phyloP scores from a whole-genome alignment of 305 asterid species.

The Solanum chacoense region DNA sequence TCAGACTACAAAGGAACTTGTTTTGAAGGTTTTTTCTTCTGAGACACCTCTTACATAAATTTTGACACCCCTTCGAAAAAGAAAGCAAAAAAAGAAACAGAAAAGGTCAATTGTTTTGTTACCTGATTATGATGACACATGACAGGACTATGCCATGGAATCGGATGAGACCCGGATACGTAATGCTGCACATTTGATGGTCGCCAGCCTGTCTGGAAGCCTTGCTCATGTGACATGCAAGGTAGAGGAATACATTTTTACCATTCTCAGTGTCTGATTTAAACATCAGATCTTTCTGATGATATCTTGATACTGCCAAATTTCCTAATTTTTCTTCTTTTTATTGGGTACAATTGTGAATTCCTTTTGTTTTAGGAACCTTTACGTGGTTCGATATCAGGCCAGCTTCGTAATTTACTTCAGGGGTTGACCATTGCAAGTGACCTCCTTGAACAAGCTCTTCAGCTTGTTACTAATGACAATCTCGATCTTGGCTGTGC shows the following conservation, averaged over 20 bases:
- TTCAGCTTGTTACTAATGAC: slow-evolving; percentile 85
- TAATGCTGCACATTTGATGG: slow-evolving; percentile 98
- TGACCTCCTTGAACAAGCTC: slow-evolving; percentile 78
- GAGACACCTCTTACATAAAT: not conserved
- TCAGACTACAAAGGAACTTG: slow-evolving; percentile 96
- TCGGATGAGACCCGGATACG: slow-evolving; percentile 86
- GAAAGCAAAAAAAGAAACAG: not conserved
- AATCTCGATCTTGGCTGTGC: slow-evolving; percentile 99
- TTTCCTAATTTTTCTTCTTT: not conserved
- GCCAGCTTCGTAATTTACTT: slow-evolving; percentile 74
- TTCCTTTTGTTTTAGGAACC: slow-evolving; percentile 53
- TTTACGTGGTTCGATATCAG: slow-evolving; percentile 73
- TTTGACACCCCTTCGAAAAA: not conserved
- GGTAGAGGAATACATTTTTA: slow-evolving; percentile 31
- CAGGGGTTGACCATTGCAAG: slow-evolving; percentile 47
- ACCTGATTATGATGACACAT: not conserved
- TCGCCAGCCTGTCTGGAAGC: slow-evolving; percentile 97
- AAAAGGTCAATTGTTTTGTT: not conserved
- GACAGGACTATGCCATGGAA: slow-evolving; percentile 95
- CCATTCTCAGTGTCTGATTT: not conserved
- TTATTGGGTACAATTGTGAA: not conserved
- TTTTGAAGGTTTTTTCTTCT: slow-evolving; percentile 51
- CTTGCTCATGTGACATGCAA: slow-evolving; percentile 99
- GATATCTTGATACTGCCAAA: not conserved
- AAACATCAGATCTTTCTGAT: not conserved